A percentile compares a stretch with the other conserved stretches of the same genome.
Conservation (phyloP, 2,329 filamentous ascomycete species). For the Piedraia hortae region DNA sequence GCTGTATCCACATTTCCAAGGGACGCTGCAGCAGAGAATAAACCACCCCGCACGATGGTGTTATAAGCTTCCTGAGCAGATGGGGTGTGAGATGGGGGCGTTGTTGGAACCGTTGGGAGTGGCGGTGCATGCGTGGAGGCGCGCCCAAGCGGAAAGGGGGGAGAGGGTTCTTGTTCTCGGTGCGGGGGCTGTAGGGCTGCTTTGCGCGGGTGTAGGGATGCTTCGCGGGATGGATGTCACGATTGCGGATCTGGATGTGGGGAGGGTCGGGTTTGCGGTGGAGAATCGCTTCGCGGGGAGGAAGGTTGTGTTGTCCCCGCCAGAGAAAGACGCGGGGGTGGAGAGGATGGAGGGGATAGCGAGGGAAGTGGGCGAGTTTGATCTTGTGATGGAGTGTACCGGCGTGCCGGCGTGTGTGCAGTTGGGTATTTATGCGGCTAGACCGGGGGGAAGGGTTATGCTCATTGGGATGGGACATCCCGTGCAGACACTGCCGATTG, state of each 20-base stretch:
- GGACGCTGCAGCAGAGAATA: constrained; percentile 33
- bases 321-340: constrained; percentile 19
- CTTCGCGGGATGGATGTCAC: constrained; percentile 27
- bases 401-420: constrained; percentile 51
- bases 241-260: constrained; percentile 32
- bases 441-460: constrained; percentile 42
- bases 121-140: constrained; percentile 29
- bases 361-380: constrained; percentile 30
- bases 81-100: constrained; percentile 28
- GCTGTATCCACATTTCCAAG: constrained; percentile 32
- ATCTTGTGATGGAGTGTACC: constrained; percentile 49
- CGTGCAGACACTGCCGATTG: constrained; percentile 45
- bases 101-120: constrained; percentile 33
- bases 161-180: constrained; percentile 30
- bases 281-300: constrained; percentile 22
- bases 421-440: constrained; percentile 43
- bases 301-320: constrained; percentile 19
- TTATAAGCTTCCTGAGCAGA: constrained; percentile 25
- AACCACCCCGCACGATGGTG: constrained; percentile 34
- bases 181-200: constrained; percentile 31
- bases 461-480: constrained; percentile 60
- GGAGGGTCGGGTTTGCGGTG: constrained; percentile 27
- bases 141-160: constrained; percentile 19
- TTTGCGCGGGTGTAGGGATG: constrained; percentile 29
- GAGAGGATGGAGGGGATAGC: constrained; percentile 27